Percentiles rank a stretch among this genome's conserved stretches.
phyloP scores from a whole-genome alignment of 352 stramenopile genomes.

The Globisporangium cederbergense region DNA sequence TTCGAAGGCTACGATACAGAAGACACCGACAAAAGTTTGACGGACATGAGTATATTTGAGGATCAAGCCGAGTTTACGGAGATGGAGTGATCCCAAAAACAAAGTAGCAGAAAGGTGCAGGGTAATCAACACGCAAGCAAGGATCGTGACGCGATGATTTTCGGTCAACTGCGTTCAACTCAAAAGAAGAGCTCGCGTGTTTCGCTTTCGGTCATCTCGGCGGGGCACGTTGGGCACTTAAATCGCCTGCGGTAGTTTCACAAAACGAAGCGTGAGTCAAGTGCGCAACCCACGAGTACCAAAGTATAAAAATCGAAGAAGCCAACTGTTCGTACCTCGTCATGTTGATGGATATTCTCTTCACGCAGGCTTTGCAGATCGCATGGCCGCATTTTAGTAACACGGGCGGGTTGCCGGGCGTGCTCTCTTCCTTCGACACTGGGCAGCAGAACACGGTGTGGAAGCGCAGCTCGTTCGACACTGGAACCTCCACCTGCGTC shows the following conservation, averaged over 20 bases:
- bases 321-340: conserved; percentile 36
- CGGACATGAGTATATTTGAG: conserved; percentile 19
- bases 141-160: background rate
- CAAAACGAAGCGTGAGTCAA: conserved; percentile 5
- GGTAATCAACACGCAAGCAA: background rate
- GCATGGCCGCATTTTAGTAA: conserved; percentile 86
- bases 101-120: conserved; percentile 3
- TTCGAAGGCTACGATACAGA: conserved; percentile 10
- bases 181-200: conserved; percentile 75
- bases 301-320: background rate
- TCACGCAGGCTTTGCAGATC: conserved; percentile 80
- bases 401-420: conserved; percentile 78
- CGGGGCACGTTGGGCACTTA: conserved; percentile 86
- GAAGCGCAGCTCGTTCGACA: conserved; percentile 79
- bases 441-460: conserved; percentile 87
- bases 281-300: background rate
- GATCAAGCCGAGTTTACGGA: conserved; percentile 8
- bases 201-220: conserved; percentile 76
- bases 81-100: background rate
- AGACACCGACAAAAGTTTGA: conserved; percentile 16
- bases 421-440: conserved; percentile 85
- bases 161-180: background rate
- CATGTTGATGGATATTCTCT: conserved; percentile 79
- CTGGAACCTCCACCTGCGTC: conserved; percentile 65
- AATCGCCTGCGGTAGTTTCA: conserved; percentile 46